Evolutionary conservation across 1,284 basidiomycete genomes (phyloP).

Genomic region (Hemileia vastatrix): DNA sequence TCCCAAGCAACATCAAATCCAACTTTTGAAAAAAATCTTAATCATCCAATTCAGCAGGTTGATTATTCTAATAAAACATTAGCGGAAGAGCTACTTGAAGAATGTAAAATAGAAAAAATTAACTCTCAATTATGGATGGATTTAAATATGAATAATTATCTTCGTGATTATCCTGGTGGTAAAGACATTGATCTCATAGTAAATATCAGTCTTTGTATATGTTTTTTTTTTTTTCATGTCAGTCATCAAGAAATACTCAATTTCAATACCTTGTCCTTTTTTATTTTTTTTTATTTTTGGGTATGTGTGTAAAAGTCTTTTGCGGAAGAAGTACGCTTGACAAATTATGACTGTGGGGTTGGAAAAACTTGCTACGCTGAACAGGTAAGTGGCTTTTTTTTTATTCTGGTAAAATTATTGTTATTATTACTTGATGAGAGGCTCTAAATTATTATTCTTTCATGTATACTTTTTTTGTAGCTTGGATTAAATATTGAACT

Average conservation of each 20-base stretch:
- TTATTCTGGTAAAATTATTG: too few relatives aligned
- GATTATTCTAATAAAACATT: too few relatives aligned
- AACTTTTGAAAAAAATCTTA: too few relatives aligned
- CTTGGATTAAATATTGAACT: background rate
- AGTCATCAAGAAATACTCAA: too few relatives aligned
- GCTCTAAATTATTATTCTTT: background rate
- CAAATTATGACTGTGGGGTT: constrained; percentile 20
- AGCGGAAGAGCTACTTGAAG: too few relatives aligned
- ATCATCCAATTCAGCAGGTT: too few relatives aligned
- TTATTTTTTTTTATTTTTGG: background rate
- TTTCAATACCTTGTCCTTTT: too few relatives aligned
- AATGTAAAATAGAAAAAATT: too few relatives aligned
- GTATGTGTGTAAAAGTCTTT: constrained; percentile 2
- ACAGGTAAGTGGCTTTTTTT: background rate
- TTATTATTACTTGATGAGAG: background rate
- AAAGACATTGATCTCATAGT: constrained; percentile 3
- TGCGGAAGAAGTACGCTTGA: constrained; percentile 12
- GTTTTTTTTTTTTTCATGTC: too few relatives aligned
- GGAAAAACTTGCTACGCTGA: constrained; percentile 18
- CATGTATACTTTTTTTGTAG: background rate
- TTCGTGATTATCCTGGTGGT: constrained; percentile 10
- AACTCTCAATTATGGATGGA: constrained; percentile 2
- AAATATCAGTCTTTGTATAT: too few relatives aligned
- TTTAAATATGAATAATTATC: constrained; percentile 7
- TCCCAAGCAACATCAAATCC: too few relatives aligned